phyloP scores from a whole-genome alignment of 2,329 filamentous ascomycete genomes.

The Ophiostoma quercus region DNA sequence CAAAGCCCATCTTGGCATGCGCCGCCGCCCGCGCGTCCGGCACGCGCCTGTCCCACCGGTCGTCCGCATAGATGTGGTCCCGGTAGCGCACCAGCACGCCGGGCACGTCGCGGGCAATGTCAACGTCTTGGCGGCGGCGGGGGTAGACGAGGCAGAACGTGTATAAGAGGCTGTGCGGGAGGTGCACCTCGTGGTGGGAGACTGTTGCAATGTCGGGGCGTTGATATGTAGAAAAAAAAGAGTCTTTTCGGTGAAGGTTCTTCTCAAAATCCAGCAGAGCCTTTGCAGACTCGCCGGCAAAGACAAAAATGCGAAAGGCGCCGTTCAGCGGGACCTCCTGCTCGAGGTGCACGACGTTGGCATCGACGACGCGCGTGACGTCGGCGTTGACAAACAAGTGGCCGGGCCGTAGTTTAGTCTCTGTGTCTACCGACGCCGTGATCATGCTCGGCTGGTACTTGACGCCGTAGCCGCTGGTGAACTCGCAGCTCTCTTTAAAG shows the following conservation, averaged over 20 bases:
- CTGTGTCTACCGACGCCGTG: conserved; percentile 45
- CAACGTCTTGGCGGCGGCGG: conserved; percentile 60
- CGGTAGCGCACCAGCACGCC: conserved; percentile 66
- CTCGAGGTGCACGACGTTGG: conserved; percentile 84
- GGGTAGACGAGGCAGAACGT: conserved; percentile 74
- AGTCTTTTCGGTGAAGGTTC: conserved; percentile 58
- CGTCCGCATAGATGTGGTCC: conserved; percentile 81
- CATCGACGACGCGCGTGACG: conserved; percentile 81
- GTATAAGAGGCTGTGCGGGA: conserved; percentile 79
- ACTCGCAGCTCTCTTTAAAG: conserved; percentile 87
- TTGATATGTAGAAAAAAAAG: conserved; percentile 66
- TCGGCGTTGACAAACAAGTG: conserved; percentile 71
- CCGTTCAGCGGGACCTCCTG: conserved; percentile 87
- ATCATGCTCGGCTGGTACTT: conserved; percentile 75
- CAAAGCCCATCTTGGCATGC: conserved; percentile 81
- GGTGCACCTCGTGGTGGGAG: conserved; percentile 73
- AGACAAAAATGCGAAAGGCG: conserved; percentile 79
- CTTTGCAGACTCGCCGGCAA: conserved; percentile 59
- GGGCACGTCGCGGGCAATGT: conserved; percentile 67
- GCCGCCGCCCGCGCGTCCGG: conserved; percentile 66
- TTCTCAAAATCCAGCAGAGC: conserved; percentile 61
- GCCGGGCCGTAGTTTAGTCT: conserved; percentile 60
- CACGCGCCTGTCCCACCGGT: conserved; percentile 66
- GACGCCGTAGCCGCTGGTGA: conserved; percentile 88
- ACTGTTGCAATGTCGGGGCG: conserved; percentile 57